A percentile compares a stretch with the other conserved stretches of the same genome.
These are phyloP conservation scores for Teratosphaeria gauchensis DNA, from an alignment of 2,329 filamentous ascomycete genomes.

Conservation along the genomic window DNA sequence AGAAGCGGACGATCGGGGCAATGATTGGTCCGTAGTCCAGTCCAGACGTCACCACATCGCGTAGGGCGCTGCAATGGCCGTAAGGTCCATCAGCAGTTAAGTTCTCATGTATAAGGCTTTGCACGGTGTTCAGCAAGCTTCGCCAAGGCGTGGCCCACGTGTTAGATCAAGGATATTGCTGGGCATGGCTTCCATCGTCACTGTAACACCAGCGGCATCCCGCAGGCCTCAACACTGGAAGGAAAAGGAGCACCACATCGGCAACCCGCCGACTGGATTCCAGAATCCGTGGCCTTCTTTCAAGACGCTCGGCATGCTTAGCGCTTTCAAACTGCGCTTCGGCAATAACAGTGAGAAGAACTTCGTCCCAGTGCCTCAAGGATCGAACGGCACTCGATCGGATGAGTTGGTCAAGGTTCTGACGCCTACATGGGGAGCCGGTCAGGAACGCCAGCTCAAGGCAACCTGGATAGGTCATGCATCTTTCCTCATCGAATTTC, in stretches of 20 bases:
- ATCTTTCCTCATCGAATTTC: conserved; percentile 39
- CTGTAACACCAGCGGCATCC: neutral
- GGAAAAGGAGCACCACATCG: conserved; percentile 30
- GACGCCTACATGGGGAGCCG: conserved; percentile 31
- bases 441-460: conserved; percentile 26
- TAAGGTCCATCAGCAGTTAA: neutral
- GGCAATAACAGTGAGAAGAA: conserved; percentile 30
- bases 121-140: neutral
- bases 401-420: conserved; percentile 34
- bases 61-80: neutral
- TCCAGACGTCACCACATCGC: neutral
- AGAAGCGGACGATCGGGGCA: no score
- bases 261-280: conserved; percentile 36
- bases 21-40: neutral
- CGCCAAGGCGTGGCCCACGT: neutral
- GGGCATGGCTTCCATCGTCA: neutral
- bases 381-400: conserved; percentile 19
- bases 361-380: conserved; percentile 37
- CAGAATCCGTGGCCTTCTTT: conserved; percentile 42
- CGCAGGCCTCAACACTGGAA: neutral
- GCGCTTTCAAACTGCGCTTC: conserved; percentile 29
- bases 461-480: conserved; percentile 46
- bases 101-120: neutral
- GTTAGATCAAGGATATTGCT: neutral
- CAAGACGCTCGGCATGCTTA: conserved; percentile 15